Evolutionary conservation across 495 filamentous ascomycete species (phyloP).

Genomic region (Penicillium canariense): DNA sequence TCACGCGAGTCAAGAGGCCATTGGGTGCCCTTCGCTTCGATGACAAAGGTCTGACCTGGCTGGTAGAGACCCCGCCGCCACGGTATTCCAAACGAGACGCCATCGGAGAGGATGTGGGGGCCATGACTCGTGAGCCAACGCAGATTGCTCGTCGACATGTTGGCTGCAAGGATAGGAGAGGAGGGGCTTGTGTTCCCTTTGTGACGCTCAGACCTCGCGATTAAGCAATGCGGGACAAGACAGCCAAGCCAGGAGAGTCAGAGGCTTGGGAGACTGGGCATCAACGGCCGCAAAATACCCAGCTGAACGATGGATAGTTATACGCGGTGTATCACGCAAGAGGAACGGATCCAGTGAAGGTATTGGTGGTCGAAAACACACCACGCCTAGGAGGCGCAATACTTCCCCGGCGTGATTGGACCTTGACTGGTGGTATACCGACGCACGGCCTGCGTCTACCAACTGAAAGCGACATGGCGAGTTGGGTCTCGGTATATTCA

Average conservation of each 20-base stretch:
- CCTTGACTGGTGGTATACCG: background rate
- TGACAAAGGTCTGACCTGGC: conserved; percentile 17
- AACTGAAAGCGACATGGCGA: background rate
- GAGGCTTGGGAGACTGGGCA: background rate
- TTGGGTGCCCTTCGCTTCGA: conserved; percentile 6
- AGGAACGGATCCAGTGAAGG: background rate
- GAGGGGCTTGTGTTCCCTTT: background rate
- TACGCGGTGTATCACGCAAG: conserved; percentile 3
- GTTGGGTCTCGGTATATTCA: conserved; percentile 3
- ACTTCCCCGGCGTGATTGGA: background rate
- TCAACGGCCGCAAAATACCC: background rate
- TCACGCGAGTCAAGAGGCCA: conserved; percentile 23
- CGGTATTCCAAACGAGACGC: conserved; percentile 24
- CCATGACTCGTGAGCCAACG: conserved; percentile 18
- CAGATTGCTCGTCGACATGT: conserved; percentile 13
- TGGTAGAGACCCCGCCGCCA: conserved; percentile 17
- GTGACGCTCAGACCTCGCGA: background rate
- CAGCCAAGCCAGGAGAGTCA: background rate
- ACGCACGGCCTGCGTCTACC: background rate
- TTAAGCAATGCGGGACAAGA: conserved; percentile 13
- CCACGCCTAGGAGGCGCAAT: background rate
- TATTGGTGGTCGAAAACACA: background rate
- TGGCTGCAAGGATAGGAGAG: background rate
- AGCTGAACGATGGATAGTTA: background rate
- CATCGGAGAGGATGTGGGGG: conserved; percentile 11